phyloP scores from a whole-genome alignment of 2,329 filamentous ascomycete species.

The Didymella arachidicola region DNA sequence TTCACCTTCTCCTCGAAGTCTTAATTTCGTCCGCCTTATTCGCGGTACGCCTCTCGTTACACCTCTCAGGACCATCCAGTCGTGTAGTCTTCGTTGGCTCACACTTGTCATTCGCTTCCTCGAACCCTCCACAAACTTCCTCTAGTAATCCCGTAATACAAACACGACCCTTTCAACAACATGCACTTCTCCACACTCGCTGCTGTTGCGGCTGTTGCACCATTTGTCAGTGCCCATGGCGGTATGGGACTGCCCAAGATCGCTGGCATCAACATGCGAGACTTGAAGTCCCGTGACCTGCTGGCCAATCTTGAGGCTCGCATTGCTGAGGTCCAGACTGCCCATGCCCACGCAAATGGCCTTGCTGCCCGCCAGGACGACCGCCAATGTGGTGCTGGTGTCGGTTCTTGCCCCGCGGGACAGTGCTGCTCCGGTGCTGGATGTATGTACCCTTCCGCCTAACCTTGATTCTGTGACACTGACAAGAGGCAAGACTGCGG shows the following conservation, averaged over 20 bases:
- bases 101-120: conserved; percentile 46
- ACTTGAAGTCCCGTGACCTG: conserved; percentile 46
- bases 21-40: conserved; percentile 28
- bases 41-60: conserved; percentile 29
- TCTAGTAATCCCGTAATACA: conserved; percentile 38
- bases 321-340: conserved; percentile 34
- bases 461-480: conserved; percentile 11
- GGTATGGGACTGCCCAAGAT: conserved; percentile 43
- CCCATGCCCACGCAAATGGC: conserved; percentile 28
- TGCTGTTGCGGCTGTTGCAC: conserved; percentile 39
- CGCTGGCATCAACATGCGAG: conserved; percentile 45
- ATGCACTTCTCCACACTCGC: conserved; percentile 49
- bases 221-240: conserved; percentile 45
- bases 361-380: conserved; percentile 41
- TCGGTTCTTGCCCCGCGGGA: conserved; percentile 44
- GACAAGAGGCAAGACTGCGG: conserved; percentile 57
- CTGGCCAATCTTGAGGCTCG: conserved; percentile 40
- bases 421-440: conserved; percentile 47
- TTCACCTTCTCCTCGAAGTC: conserved; percentile 28
- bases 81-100: conserved; percentile 34
- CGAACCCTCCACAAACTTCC: conserved; percentile 17
- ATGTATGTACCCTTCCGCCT: conserved; percentile 29
- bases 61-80: conserved; percentile 35
- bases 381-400: conserved; percentile 43
- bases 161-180: conserved; percentile 24